Evolutionary conservation across 352 stramenopile genomes (phyloP), one percentile per base, ranked within the genome.

Genomic region (Globisporangium emineosum): DNA sequence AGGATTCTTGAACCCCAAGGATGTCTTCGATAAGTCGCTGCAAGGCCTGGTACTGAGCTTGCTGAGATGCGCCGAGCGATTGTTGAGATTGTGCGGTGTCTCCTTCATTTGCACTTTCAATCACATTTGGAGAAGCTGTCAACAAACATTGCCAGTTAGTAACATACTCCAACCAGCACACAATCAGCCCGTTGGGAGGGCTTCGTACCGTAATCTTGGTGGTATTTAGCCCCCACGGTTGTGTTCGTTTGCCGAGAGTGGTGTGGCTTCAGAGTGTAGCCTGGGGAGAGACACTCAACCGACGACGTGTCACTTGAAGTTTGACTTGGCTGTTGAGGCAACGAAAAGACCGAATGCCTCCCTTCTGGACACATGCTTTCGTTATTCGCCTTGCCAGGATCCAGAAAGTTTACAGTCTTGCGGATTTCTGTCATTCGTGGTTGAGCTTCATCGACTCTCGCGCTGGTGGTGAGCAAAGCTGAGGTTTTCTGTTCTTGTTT

Each of bases 11-110:
- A 7, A 37, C 43, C 15, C 10, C 51, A 5, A 66, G 27, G 10
- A 66, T 55, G 8, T 62, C 52, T 7, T 56, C 52, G 15, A 62
- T 30, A 23, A 67, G 61, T 3, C 53, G 23, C 29, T 56, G 61
- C 37, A 67, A 23, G 4, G 61, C 4, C 25, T 50, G 62, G 19
- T 64, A 63, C 25, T 68, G 62, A 25, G 45, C n/a, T 30, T 35
- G 50, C 25, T 58, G 54, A 2, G 50, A 29, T 43, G 37, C 61
- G 21, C 32, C 51, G 32, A 66, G 50, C 10, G 60, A 55, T 30
- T 13, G 23, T 19, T 52, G 55, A 13, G 57, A n/a, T 6, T 17
- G 9, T 1, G 42, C 49, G 8, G 6, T 42, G 25, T 42, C 56
- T 0, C 15, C 23, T 29, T 17, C 57, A 25, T 4, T 29, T 42